Evolutionary conservation across 2,329 filamentous ascomycete species (phyloP), one percentile per base, ranked within the genome.

Genomic region (Scortechinia acanthostroma): DNA sequence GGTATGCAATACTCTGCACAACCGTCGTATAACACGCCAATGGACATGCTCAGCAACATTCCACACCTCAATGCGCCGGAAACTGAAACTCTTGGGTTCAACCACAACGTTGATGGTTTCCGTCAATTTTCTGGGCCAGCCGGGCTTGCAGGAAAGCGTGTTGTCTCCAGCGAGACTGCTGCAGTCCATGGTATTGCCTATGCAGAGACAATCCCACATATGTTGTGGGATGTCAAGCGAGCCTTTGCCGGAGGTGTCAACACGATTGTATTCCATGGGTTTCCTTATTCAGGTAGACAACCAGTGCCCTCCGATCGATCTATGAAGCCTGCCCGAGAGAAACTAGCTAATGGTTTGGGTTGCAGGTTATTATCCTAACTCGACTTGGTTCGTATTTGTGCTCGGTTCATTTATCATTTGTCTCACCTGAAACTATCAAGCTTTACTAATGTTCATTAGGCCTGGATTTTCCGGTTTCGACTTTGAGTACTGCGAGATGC

Each of bases 381-480:
- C 71, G 1, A 73, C 71, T 0, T 75, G 71, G n/a, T n/a, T n/a
- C n/a, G n/a, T n/a, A n/a, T n/a, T n/a, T n/a, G n/a, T n/a, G n/a
- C n/a, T n/a, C n/a, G n/a, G n/a, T n/a, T n/a, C n/a, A n/a, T n/a
- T n/a, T n/a, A n/a, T n/a, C n/a, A n/a, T n/a, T n/a, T n/a, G n/a
- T n/a, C n/a, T n/a, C n/a, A n/a, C n/a, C n/a, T n/a, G n/a, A n/a
- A n/a, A n/a, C n/a, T n/a, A n/a, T n/a, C n/a, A n/a, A n/a, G n/a
- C n/a, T n/a, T n/a, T n/a, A n/a, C n/a, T n/a, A n/a, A n/a, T n/a
- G n/a, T n/a, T n/a, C n/a, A n/a, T n/a, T n/a, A n/a, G n/a, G 70
- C 71, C 71, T 0, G 67, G 65, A 0, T 70, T 62, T 44, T 65
- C 64, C 0, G 58, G 69, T 0, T 73, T 74, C 46, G 47, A 44